Evolutionary conservation across 202 grass and related monocot genomes (phyloP).

Genomic region (Miscanthus sacchariflorus): DNA sequence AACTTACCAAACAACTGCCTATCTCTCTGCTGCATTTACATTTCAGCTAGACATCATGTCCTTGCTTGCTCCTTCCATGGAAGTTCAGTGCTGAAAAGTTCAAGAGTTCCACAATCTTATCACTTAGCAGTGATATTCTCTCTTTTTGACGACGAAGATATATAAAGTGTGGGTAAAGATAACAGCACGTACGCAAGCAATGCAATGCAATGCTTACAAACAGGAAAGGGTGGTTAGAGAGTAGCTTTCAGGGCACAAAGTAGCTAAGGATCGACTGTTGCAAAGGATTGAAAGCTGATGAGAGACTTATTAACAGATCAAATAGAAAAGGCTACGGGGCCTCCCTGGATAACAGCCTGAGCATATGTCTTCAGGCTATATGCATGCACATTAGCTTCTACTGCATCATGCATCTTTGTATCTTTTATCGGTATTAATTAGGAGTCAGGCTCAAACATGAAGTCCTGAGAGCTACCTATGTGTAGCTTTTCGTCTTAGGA

Average conservation of each 20-base stretch:
- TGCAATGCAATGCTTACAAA: constrained; percentile 39
- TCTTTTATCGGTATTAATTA: constrained; percentile 25
- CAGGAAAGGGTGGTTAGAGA: constrained; percentile 44
- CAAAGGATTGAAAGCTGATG: constrained; percentile 49
- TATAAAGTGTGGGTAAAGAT: constrained; percentile 34
- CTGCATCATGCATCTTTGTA: constrained; percentile 35
- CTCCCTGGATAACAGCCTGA: constrained; percentile 37
- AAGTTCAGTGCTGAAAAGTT: not conserved
- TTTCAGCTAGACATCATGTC: constrained; percentile 5
- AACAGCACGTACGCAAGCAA: not conserved
- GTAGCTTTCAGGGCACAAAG: constrained; percentile 57
- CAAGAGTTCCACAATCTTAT: constrained; percentile 6
- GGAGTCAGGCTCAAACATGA: constrained; percentile 40
- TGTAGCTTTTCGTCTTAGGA: constrained; percentile 32
- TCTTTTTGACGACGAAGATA: constrained; percentile 5
- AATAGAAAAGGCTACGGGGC: constrained; percentile 16
- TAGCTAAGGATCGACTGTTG: constrained; percentile 57
- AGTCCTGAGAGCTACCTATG: constrained; percentile 42
- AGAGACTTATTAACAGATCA: constrained; percentile 42
- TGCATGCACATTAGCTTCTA: constrained; percentile 38
- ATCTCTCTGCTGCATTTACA: constrained; percentile 21
- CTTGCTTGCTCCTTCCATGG: constrained; percentile 1
- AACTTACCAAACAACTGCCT: constrained; percentile 25
- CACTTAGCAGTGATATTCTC: not conserved
- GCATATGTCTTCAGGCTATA: constrained; percentile 30